These are phyloP conservation scores for Cordyceps cateniannulata DNA, from an alignment of 2,329 filamentous ascomycete genomes.

Conservation along the genomic window DNA sequence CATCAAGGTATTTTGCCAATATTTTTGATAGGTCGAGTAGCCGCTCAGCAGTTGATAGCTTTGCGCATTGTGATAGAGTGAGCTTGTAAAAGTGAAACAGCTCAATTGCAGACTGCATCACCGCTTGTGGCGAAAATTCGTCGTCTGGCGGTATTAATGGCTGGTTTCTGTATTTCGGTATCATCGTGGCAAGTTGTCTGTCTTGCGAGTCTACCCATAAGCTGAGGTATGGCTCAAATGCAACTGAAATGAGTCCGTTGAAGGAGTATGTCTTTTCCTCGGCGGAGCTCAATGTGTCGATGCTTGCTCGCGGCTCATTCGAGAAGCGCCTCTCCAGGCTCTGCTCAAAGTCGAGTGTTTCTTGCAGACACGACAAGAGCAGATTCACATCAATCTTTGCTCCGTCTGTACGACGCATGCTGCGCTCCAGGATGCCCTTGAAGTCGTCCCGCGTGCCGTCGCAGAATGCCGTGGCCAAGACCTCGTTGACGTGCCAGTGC, in stretches of 20 bases:
- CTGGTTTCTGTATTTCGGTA: slow-evolving; percentile 81
- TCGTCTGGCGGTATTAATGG: slow-evolving; percentile 77
- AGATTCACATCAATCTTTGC: slow-evolving; percentile 84
- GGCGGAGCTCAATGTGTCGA: slow-evolving; percentile 76
- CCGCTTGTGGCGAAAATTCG: slow-evolving; percentile 83
- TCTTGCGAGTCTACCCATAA: slow-evolving; percentile 97
- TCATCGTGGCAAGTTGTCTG: slow-evolving; percentile 73
- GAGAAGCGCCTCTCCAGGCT: slow-evolving; percentile 79
- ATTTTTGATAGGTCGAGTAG: slow-evolving; percentile 78
- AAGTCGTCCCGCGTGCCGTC: slow-evolving; percentile 95
- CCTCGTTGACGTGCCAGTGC: slow-evolving; percentile 85
- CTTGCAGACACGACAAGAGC: slow-evolving; percentile 80
- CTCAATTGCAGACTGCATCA: slow-evolving; percentile 90
- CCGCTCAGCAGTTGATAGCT: slow-evolving; percentile 84
- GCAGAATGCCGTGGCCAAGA: slow-evolving; percentile 85
- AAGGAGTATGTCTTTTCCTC: slow-evolving; percentile 74
- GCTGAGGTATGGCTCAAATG: slow-evolving; percentile 94
- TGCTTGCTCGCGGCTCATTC: slow-evolving; percentile 66
- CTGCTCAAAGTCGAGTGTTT: slow-evolving; percentile 96
- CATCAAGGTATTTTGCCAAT: slow-evolving; percentile 87
- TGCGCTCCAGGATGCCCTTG: slow-evolving; percentile 82
- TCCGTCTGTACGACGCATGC: slow-evolving; percentile 71
- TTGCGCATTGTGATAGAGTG: slow-evolving; percentile 88
- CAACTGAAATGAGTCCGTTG: slow-evolving; percentile 86
- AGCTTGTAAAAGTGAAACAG: slow-evolving; percentile 96